Conservation (phyloP, 345 rosid species). For the Murraya koenigii region DNA sequence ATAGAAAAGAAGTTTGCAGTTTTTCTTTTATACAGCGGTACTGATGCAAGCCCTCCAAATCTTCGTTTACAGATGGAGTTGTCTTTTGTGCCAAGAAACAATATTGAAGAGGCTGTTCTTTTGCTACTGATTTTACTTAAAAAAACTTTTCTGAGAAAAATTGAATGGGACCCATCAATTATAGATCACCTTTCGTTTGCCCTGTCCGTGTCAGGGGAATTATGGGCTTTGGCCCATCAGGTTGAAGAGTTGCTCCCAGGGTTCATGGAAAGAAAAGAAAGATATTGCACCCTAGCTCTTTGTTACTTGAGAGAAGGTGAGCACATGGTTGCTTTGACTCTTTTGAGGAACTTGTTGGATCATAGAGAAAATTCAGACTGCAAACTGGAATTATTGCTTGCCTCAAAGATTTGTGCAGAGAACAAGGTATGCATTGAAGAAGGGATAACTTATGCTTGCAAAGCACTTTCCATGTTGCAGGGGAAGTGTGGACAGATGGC, state of each 20-base stretch:
- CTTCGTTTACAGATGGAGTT: constrained; percentile 59
- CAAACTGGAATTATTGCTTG: constrained; percentile 46
- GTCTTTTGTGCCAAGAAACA: constrained; percentile 70
- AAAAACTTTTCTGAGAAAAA: constrained; percentile 44
- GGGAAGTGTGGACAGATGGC: constrained; percentile 38
- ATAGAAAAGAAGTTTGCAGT: constrained; percentile 63
- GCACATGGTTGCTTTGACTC: constrained; percentile 53
- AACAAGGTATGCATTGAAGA: constrained; percentile 39
- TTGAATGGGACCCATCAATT: constrained; percentile 64
- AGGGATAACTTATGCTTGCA: constrained; percentile 44
- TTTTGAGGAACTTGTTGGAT: constrained; percentile 50
- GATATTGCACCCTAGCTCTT: constrained; percentile 46
- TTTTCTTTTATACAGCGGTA: constrained; percentile 64
- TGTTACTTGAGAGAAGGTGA: constrained; percentile 64
- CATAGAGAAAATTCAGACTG: constrained; percentile 41
- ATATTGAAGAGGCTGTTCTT: constrained; percentile 64
- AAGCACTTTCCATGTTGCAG: constrained; percentile 34
- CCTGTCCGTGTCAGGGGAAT: constrained; percentile 52
- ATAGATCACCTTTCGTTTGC: constrained; percentile 71
- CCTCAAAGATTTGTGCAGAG: constrained; percentile 67
- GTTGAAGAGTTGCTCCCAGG: constrained; percentile 62
- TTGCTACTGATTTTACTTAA: constrained; percentile 49
- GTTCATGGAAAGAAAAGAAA: constrained; percentile 38
- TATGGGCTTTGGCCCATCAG: constrained; percentile 48
- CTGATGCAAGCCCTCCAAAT: constrained; percentile 61